Base-by-base conservation (phyloP, 768 basidiomycete genomes). In the Xanthoconium purpureum region DNA sequence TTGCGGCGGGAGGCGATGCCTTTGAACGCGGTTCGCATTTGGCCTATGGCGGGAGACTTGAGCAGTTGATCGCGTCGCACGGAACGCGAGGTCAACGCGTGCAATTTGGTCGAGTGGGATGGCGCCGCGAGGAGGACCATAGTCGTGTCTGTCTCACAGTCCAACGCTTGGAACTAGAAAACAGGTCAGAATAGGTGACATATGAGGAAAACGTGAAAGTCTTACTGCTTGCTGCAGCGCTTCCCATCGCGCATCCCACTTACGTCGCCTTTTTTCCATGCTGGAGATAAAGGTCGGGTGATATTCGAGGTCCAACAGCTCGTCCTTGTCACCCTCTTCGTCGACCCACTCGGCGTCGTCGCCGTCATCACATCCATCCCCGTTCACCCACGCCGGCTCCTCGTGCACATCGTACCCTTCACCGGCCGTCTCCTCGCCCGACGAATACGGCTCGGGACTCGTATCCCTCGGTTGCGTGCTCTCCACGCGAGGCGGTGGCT, bases 391-490 rank as follows among this genome's bases (percentile, higher is more conserved):
- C 17, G 66, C 73, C 6, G 75, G 74, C 32, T 78, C 78, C 40
- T 77, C 78, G 15, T 68, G 66, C 17, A 69, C 71, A 10, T 74
- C 74, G 54, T 71, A 74, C 17, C 74, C 81, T 64, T 89, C 89
- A 0, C 88, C 89, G 1, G 88, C 88, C 1, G 87, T 90, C 70
- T 89, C 88, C 66, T 91, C 89, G 2, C 88, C 88, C 17, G 83
- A 85, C 1, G 85, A 84, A 11, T 84, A 86, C 44, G 82, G 79
- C 73, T 91, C 89, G 0, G 88, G 89, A 59, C 85, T 89, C 12
- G 89, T 91, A 61, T 91, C 89, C 40, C 89, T 74, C 8, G 89
- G 89, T 63, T 91, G 88, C 0, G 89, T 92, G 62, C 88, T 91
- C 63, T 90, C 87, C 17, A 91, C 89, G 13, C 89, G 78, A 11